Base-by-base conservation (phyloP, 2,329 filamentous ascomycete species). In the Ophiostoma sp. region DNA sequence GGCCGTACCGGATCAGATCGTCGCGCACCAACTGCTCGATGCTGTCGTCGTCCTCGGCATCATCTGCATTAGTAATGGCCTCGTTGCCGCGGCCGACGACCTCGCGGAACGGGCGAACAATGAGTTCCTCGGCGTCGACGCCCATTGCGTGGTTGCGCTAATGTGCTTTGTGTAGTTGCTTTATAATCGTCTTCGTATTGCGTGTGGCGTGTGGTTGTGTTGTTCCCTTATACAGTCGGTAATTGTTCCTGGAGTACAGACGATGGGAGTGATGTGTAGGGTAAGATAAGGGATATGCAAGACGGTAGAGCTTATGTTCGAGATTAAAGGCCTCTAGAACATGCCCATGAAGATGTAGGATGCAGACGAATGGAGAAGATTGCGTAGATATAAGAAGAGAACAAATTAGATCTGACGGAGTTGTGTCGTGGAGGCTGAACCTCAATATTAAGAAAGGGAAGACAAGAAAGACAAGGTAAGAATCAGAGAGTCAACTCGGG, bases 31-130 rank as follows among this genome's bases (percentile, higher is more conserved):
- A 9, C 27, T 71, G 71, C 41, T 72, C 69, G 14, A 73, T 75
- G 2, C 72, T 68, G 40, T 73, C 71, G 12, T 72, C 72, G 8
- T 73, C 71, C 7, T 70, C 67, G n/a, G 5, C 49, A 12, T 73
- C 72, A 47, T 73, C 73, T 6, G 78, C 76, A 64, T 78, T 78
- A 47, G 73, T 68, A 8, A 75, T 58, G 11, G 78, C 79, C n/a
- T 77, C 76, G 42, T 75, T 76, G n/a, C 77, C 79, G 18, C 76
- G 74, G 55, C 78, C 76, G 38, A 79, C 75, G 1, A 81, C 77
- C 68, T 80, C 79, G 60, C 73, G 73, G 65, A 81, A 79, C 16
- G 79, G 79, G 36, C 76, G 77, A 44, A 79, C 66, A 49, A 76
- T 70, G 27, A 76, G 73, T 38, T 75, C 73, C 64, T 76, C 74